Base-by-base conservation (phyloP, 495 filamentous ascomycete genomes). In the Cladorrhinum samala region DNA sequence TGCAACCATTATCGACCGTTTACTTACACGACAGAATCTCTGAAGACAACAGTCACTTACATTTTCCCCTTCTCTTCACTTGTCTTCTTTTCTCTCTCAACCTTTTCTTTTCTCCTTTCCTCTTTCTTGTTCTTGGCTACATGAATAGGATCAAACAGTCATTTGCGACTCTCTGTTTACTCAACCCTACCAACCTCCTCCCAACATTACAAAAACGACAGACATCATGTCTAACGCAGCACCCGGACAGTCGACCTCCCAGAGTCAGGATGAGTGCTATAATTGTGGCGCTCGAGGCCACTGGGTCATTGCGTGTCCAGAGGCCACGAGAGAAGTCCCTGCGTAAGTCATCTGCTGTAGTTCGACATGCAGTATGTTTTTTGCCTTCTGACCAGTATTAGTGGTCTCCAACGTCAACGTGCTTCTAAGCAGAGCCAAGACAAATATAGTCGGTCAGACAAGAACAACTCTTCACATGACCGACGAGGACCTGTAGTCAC, bases 271-370 rank as follows among this genome's bases (percentile, higher is more conserved):
- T 1, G 46, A 65, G 17, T 81, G 78, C 53, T 80, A 78, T 55
- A 80, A 79, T 55, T 81, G 77, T 54, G 73, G 75, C 17, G 54
- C 53, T 16, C 64, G 63, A 21, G 74, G 71, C 23, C 78, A 81
- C 52, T 74, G 75, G 66, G 58, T 75, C 11, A 55, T 72, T 16
- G 74, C 72, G 48, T 81, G 78, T 57, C 77, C 77, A 7, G 71
- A 79, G 60, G 67, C 71, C 24, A 69, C 66, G 18, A 53, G 80
- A 50, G 60, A 68, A 50, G 68, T 74, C 27, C 80, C 82, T 60
- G 80, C 72, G 84, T 88, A 72, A 77, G 85, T 81, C 41, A 16
- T 52, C 47, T 39, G 38, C 44, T 53, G 39, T 11, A 18, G 55
- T 8, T n/a, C 41, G 21, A 23, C 11, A 16, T 14, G 18, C 27